Evolutionary conservation across 164 flowering plant species (phyloP), one percentile per base, ranked within the genome.

Genomic region (Protea cynaroides): DNA sequence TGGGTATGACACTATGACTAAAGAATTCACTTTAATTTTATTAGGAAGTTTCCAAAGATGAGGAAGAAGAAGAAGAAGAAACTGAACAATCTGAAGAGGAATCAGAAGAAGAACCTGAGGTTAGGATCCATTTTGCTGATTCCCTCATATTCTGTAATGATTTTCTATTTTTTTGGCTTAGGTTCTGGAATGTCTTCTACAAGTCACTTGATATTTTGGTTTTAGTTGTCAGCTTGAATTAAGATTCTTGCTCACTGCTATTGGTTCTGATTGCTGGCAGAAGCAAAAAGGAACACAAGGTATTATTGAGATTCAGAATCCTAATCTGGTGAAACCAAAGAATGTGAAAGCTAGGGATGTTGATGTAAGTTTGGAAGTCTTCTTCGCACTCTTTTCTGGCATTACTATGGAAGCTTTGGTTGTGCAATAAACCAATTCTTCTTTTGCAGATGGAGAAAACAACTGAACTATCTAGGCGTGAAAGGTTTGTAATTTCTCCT

Each of bases 251-350:
- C 18, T 60, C 21, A 60, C 56, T 34, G 23, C 46, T 8, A 34
- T 66, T 61, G 63, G n/a, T 40, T 13, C 25, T 34, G 37, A 24
- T 65, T 49, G 51, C 62, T 56, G 25, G 72, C 83, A 86, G 85
- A 89, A 84, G 75, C 71, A 68, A 69, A 91, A 91, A 71, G 97
- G 96, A 25, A 76, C 86, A 15, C 75, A 87, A 67, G 90, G 96
- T 61, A 52, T 92, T 55, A 92, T 92, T 65, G 80, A 89, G 80
- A 81, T 89, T 67, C 83, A 87, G 46, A 92, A 92, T 75, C 97
- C 97, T 56, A 92, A 89, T 77, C 65, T 89, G 76, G 92, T 73
- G 12, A 87, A 86, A 74, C 71, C 80, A 22, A 92, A 87, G 83
- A 86, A 68, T 62, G 9, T 89, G 82, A 92, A 86, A 83, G 97